Evolutionary conservation across 1,284 basidiomycete genomes (phyloP), one percentile per base, ranked within the genome.

Genomic region (Ceratobasidium sp.): DNA sequence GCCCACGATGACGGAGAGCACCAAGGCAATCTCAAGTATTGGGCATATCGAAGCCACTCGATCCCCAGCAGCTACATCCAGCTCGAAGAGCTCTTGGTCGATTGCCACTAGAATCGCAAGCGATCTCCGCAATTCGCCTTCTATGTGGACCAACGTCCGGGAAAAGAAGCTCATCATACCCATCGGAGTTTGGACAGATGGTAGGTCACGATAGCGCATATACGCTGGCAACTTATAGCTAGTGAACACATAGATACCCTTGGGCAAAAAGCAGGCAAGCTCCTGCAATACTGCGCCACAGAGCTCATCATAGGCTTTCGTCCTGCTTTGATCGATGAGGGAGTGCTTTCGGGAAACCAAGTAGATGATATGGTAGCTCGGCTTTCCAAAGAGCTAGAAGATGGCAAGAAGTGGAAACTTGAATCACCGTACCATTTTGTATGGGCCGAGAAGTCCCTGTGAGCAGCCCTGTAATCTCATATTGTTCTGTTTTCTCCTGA

Each of bases 351-450:
- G 19, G 63, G 43, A 29, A 46, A 51, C 11, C 43, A 31, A 22
- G 63, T 65, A 31, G 43, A 65, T 22, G 29, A 34, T 3, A 48
- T 65, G 63, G 29, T 65, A 14, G 22, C 5, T 14, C 43, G 43
- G 14, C 41, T 65, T 29, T n/a, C n/a, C 22, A 46, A 31, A 9
- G 63, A 65, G 46, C 24, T 65, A 11, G 41, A 65, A 27, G 63
- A 65, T n/a, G 63, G 63, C 24, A 34, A 27, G 16, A 65, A 46
- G 43, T 65, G 63, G 63, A 41, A 65, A 34, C 63, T 65, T 31
- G 29, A 66, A 24, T 48, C 64, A 19, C 64, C 64, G 8, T 66
- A 51, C n/a, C 49, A 66, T 54, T 66, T 66, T 34, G 64, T 54
- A 19, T 66, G 64, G 64, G 64, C 64, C 16, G 37, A 31, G 11